Base-by-base conservation (phyloP, 768 basidiomycete genomes). In the Neoboletus magnificus region DNA sequence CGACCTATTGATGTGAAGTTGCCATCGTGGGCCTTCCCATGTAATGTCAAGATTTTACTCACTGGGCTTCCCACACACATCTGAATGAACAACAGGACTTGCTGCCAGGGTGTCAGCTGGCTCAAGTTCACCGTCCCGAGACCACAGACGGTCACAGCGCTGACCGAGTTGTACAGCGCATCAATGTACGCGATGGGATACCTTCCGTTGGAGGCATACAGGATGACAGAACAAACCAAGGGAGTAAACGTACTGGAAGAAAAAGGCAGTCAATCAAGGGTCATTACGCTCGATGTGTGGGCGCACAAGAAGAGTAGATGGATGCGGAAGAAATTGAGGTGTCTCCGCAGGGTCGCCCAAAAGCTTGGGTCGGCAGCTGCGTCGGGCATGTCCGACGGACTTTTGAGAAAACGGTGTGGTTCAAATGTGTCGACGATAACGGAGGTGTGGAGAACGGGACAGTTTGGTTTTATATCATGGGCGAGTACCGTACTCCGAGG, bases 121-220 rank as follows among this genome's bases (percentile, higher is more conserved):
- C 86, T 87, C 64, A 89, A 65, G 67, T 91, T 82, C 55, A 89
- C 76, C 9, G 88, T 83, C 48, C 80, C 79, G 41, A 89, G 74
- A n/a, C 89, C 89, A 73, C 84, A 90, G 53, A 89, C 86, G 6
- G 85, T 85, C 76, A 92, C 83, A 15, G 88, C 83, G 69, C 84
- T 88, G 65, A 90, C 82, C 55, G 82, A 88, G 70, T 82, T 82
- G 77, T 84, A 94, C 33, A 93, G 78, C 5, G 83, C 79, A 66
- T 94, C 92, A 67, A 91, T 77, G 69, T 89, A 94, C 20, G 81
- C 63, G 36, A 93, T 80, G 43, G 80, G 84, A 63, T 81, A 82
- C 45, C 74, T 72, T 41, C 89, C 92, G 77, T 93, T 93, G 72
- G 81, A 82, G 25, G 84, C 91, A 65, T 90, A 97, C 65, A 97